Base-by-base conservation (phyloP, 768 basidiomycete genomes). In the Daedalea quercina region DNA sequence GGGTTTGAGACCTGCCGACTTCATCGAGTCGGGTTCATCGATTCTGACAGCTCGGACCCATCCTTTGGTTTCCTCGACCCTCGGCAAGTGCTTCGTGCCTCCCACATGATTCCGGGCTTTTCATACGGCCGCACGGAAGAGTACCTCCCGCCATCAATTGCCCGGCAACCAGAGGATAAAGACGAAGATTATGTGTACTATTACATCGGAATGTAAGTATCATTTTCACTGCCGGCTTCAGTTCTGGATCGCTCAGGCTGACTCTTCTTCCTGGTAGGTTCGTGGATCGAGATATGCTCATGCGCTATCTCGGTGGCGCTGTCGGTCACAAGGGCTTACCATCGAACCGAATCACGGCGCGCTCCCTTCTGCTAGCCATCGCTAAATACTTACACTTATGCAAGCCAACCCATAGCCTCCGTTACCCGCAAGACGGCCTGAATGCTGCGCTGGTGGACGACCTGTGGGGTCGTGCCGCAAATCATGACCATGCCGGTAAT, bases 41-140 rank as follows among this genome's bases (percentile, higher is more conserved):
- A 64, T 1, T 46, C 56, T 3, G 47, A 62, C 0, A 65, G 67
- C 20, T 33, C 47, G 0, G 56, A 58, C 2, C n/a, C n/a, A n/a
- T 64, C 71, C 2, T 80, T 77, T 51, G 70, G 76, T 0, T 80
- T 81, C 44, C 23, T 80, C 0, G 67, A 80, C 55, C 79, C 78
- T 0, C 50, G 52, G 0, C 55, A 62, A 0, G 67, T 81, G 2
- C 58, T 80, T 25, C 61, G 70, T 0, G 70, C 62, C 0, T 63
- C 56, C 1, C 76, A 80, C 54, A 53, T 80, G 1, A 68, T 79
- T 9, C 78, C 76, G 0, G 72, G 61, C 0, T 78, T 75, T 47
- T 24, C 28, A 3, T 52, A 64, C 45, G 68, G 66, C 1, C 52
- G 41, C 0, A 63, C 63, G 9, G 23, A 9, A 1, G 55, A 57